Evolutionary conservation across 1,284 basidiomycete species (phyloP).

Genomic region (Ceratobasidium sp.): DNA sequence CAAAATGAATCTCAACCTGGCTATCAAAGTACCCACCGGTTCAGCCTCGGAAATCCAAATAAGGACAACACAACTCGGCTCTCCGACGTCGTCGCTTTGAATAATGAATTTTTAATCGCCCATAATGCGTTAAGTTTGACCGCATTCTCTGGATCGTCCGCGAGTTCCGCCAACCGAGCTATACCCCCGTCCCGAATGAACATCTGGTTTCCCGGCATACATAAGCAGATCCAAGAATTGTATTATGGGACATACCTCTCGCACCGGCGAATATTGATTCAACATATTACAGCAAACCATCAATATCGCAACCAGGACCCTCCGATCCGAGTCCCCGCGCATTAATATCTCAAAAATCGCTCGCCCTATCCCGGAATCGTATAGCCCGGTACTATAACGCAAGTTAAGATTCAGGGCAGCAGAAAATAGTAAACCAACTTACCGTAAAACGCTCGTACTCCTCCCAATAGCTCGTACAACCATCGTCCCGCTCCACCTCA

Average conservation of each 20-base stretch:
- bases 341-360: no score
- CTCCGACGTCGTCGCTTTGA: slow-evolving; percentile 21
- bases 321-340: neutral
- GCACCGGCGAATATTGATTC: slow-evolving; percentile 41
- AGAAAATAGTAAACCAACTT: neutral
- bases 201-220: slow-evolving; percentile 3
- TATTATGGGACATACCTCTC: slow-evolving; percentile 22
- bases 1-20: neutral
- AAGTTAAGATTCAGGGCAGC: neutral
- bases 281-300: slow-evolving; percentile 40
- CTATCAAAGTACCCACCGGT: slow-evolving; percentile 2
- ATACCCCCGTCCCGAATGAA: slow-evolving; percentile 43
- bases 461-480: slow-evolving; percentile 27
- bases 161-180: slow-evolving; percentile 14
- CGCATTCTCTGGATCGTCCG: slow-evolving; percentile 23
- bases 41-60: slow-evolving; percentile 12
- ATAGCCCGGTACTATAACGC: slow-evolving; percentile 19
- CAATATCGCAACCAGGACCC: slow-evolving; percentile 29
- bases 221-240: neutral
- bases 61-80: neutral
- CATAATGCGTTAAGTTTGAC: slow-evolving; percentile 30
- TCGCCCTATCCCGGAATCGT: slow-evolving; percentile 24
- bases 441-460: slow-evolving; percentile 38
- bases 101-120: slow-evolving; percentile 33
- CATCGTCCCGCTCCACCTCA: slow-evolving; percentile 32